Evolutionary conservation across 1,284 basidiomycete genomes (phyloP), one percentile per base, ranked within the genome.

Genomic region (Pascua sp.): DNA sequence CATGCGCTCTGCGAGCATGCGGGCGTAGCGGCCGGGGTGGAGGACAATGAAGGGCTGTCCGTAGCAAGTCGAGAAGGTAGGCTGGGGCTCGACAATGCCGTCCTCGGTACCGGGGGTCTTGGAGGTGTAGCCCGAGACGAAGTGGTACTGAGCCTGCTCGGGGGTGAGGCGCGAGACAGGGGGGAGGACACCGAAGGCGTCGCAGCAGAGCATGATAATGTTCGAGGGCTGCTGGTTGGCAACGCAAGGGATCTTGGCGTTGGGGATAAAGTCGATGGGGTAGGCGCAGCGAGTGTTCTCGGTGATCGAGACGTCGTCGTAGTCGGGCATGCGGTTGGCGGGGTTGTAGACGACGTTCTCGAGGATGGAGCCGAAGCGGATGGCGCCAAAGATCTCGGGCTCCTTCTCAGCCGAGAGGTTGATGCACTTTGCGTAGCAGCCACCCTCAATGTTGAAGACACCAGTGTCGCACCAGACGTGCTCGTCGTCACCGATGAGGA

Each of bases 401-500:
- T 99, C 95, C 69, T 83, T 98, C 80, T 96, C 91, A 17, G 86
- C 86, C 49, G 90, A 91, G 66, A 99, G 87, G 81, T 96, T 96
- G 81, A 98, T 90, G 78, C 86, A 89, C 83, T 99, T 98, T 79
- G 95, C 95, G 78, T 98, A 99, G 81, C 95, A 99, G 57, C 96
- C 95, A 68, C 95, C 95, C 78, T 99, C 95, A 70, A 98, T 99
- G 85, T 98, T 98, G 87, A 98, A 98, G 62, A 99, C 95, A 77
- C 95, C 96, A 18, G 83, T 86, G 79, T 96, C 93, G 38, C 91
- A 92, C 94, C 93, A 97, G 71, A 97, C 94, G 77, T 97, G 94
- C 81, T 97, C 93, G 75, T 97, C 94, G 75, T 97, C 93, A 70
- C 94, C 93, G 68, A 97, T 96, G 59, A 97, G 85, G 60, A 89